These are phyloP conservation scores for Boletus subcaerulescens DNA, from an alignment of 768 basidiomycete species.

Conservation along the genomic window DNA sequence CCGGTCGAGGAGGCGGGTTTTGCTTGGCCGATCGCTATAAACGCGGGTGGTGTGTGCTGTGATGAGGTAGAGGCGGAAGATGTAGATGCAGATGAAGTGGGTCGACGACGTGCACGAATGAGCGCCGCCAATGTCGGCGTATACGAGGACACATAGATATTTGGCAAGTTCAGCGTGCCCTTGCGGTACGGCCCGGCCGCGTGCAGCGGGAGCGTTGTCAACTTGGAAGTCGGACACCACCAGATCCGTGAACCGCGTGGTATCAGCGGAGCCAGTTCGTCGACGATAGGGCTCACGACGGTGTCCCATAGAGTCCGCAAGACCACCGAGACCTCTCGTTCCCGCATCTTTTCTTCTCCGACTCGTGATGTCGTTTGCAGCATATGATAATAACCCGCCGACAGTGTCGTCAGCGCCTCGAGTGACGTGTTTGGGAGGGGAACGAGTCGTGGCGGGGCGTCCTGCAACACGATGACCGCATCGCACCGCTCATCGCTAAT, in stretches of 20 bases:
- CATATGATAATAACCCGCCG: not conserved
- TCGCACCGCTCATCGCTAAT: conserved; percentile 33
- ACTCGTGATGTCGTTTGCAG: conserved; percentile 4
- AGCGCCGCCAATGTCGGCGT: conserved; percentile 33
- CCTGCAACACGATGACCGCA: conserved; percentile 34
- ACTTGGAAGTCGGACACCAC: conserved; percentile 35
- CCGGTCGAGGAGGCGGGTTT: not conserved
- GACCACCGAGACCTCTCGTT: conserved; percentile 6
- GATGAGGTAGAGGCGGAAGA: too few relatives aligned
- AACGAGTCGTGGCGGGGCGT: conserved; percentile 17
- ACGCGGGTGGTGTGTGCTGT: not conserved
- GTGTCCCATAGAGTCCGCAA: conserved; percentile 27
- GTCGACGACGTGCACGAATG: conserved; percentile 17
- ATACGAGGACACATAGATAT: conserved; percentile 33
- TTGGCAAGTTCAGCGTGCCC: conserved; percentile 4
- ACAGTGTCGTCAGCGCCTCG: conserved; percentile 8
- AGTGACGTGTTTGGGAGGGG: conserved; percentile 17
- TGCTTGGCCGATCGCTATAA: conserved; percentile 24
- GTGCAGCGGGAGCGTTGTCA: conserved; percentile 32
- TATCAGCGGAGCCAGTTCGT: conserved; percentile 10
- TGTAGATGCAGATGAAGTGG: not conserved
- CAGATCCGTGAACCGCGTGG: conserved; percentile 27
- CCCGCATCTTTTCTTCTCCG: conserved; percentile 25
- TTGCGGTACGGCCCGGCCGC: conserved; percentile 30
- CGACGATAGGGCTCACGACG: conserved; percentile 20